These are phyloP conservation scores for Malassezia nana DNA, from an alignment of 1,284 basidiomycete genomes.

Conservation along the genomic window DNA sequence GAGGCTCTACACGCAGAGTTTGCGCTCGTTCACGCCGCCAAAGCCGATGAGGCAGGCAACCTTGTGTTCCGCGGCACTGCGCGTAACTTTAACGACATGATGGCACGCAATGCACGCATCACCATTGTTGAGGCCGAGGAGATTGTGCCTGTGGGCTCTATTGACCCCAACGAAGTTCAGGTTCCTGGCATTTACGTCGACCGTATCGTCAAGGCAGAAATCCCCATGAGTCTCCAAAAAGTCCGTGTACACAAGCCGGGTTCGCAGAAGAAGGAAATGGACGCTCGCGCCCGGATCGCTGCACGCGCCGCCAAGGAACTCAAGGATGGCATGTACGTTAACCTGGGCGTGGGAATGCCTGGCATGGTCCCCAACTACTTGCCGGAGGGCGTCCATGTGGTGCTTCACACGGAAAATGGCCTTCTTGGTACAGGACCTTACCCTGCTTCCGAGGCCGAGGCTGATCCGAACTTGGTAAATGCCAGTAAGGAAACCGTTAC, in stretches of 20 bases:
- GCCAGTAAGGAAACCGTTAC: conserved; percentile 80
- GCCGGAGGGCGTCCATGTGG: conserved; percentile 35
- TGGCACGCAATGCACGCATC: conserved; percentile 41
- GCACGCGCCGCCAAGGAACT: conserved; percentile 39
- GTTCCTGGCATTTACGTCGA: conserved; percentile 41
- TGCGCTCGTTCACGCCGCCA: conserved; percentile 86
- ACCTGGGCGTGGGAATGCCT: conserved; percentile 45
- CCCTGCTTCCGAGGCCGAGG: conserved; percentile 22
- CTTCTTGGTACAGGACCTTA: conserved; percentile 46
- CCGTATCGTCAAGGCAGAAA: conserved; percentile 28
- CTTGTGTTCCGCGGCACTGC: conserved; percentile 49
- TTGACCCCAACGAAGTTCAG: conserved; percentile 37
- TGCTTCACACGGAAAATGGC: conserved; percentile 43
- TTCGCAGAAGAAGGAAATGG: conserved; percentile 23
- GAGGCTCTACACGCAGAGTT: conserved; percentile 75
- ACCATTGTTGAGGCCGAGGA: conserved; percentile 46
- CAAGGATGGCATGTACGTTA: conserved; percentile 41
- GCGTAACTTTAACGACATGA: conserved; percentile 39
- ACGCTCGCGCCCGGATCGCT: conserved; percentile 27
- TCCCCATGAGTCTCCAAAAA: conserved; percentile 39
- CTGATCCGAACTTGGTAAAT: conserved; percentile 49
- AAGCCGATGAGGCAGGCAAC: conserved; percentile 66
- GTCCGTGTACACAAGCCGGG: conserved; percentile 20
- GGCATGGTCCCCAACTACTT: conserved; percentile 40
- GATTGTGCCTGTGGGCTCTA: conserved; percentile 34